Percentiles rank a stretch among this genome's conserved stretches.
These are phyloP conservation scores for Tetrahymena malaccensis DNA, from an alignment of 73 alveolate species.

Conservation along the genomic window DNA sequence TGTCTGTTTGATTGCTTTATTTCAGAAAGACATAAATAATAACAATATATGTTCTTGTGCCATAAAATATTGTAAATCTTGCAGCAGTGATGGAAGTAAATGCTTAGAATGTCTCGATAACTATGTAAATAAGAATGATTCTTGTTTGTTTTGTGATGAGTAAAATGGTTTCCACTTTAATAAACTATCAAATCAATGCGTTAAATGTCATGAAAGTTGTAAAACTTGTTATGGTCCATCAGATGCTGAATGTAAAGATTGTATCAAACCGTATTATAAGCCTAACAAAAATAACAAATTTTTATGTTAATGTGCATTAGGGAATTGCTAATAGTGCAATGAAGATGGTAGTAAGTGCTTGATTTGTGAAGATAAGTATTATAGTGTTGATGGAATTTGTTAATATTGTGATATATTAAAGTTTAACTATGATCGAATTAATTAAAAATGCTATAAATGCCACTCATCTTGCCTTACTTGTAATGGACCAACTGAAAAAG, in stretches of 20 bases:
- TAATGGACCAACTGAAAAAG: no score
- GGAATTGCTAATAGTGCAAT: not conserved
- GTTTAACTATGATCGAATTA: no score
- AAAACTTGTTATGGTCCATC: not conserved
- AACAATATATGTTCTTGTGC: not conserved
- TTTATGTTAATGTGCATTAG: not conserved
- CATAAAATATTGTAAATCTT: not conserved
- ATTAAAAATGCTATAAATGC: no score
- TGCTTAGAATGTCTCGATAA: not conserved
- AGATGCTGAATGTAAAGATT: not conserved
- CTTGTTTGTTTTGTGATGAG: not conserved
- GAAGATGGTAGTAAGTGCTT: not conserved
- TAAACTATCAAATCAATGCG: not conserved
- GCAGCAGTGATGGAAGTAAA: not conserved
- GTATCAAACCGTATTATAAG: not conserved
- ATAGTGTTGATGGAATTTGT: no score
- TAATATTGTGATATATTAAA: no score
- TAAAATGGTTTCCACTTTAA: not conserved
- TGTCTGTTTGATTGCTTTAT: not conserved
- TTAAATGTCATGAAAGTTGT: not conserved
- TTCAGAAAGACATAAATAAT: not conserved
- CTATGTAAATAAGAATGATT: no score
- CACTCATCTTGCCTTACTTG: no score
- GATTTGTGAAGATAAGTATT: not conserved
- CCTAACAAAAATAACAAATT: no score